Evolutionary conservation across 2,329 filamentous ascomycete species (phyloP).

Genomic region (Monosporascus sp.): DNA sequence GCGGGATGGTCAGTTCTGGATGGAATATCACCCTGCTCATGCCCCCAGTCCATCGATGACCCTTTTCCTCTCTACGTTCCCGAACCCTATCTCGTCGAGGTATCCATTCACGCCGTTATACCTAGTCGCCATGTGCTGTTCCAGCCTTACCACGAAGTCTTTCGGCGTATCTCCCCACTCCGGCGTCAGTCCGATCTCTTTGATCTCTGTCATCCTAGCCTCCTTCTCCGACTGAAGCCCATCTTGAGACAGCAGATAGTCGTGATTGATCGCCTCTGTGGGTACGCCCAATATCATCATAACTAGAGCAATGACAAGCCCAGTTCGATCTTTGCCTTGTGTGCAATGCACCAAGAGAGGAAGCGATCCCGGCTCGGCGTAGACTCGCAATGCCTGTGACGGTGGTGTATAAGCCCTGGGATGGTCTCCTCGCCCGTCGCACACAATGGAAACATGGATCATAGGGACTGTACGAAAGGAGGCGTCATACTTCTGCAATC

Average conservation of each 20-base stretch:
- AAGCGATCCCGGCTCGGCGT: conserved; percentile 44
- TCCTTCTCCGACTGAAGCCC: conserved; percentile 57
- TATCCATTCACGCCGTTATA: conserved; percentile 67
- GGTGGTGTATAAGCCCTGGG: not conserved
- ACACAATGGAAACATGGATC: not conserved
- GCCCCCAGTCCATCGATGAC: conserved; percentile 40
- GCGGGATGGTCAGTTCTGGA: too few species aligned
- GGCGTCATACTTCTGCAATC: conserved; percentile 40
- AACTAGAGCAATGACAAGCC: conserved; percentile 63
- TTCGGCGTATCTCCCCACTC: conserved; percentile 64
- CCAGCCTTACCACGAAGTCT: conserved; percentile 58
- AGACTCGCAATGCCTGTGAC: conserved; percentile 40
- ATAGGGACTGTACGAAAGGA: not conserved
- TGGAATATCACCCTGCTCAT: conserved; percentile 13
- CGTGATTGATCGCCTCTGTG: conserved; percentile 56
- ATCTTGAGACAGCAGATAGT: conserved; percentile 65
- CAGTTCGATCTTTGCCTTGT: conserved; percentile 83
- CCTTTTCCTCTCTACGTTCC: conserved; percentile 33
- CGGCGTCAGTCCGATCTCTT: conserved; percentile 65
- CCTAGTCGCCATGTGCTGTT: conserved; percentile 49
- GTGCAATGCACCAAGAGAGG: conserved; percentile 78
- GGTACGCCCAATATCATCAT: conserved; percentile 60
- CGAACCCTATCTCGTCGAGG: conserved; percentile 58
- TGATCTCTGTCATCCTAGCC: conserved; percentile 62
- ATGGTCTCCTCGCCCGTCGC: too few species aligned